phyloP scores from a whole-genome alignment of 1,139 yeast species.

The Pichia inconspicua region DNA sequence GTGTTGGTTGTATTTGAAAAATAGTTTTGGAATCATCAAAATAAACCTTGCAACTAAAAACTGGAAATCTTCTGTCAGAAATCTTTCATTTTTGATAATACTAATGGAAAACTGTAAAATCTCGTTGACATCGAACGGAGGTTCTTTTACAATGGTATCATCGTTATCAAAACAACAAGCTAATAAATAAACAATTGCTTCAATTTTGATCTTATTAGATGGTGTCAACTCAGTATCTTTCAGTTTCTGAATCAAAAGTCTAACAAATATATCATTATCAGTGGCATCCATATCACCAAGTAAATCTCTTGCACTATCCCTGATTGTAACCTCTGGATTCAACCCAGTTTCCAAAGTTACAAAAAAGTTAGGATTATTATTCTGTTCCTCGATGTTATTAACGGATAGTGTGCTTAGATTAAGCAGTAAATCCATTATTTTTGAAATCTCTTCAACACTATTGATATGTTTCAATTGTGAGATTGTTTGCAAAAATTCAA shows the following conservation, averaged over 20 bases:
- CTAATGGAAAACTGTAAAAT: slow-evolving; percentile 9
- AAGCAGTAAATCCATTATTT: slow-evolving; percentile 21
- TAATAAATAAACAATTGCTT: slow-evolving; percentile 35
- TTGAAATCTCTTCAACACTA: slow-evolving; percentile 14
- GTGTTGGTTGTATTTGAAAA: slow-evolving; percentile 42
- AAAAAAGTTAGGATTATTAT: slow-evolving; percentile 55
- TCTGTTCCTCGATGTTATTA: slow-evolving; percentile 31
- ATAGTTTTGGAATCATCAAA: slow-evolving; percentile 46
- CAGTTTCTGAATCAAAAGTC: slow-evolving; percentile 21
- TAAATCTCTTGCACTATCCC: slow-evolving; percentile 49
- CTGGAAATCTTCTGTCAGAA: slow-evolving; percentile 16
- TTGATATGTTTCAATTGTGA: slow-evolving; percentile 15
- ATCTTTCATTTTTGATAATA: slow-evolving; percentile 4
- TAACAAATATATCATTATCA: slow-evolving; percentile 32
- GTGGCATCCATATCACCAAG: slow-evolving; percentile 36
- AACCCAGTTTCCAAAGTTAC: slow-evolving; percentile 70
- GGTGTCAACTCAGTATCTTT: not conserved
- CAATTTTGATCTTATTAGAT: slow-evolving; percentile 22
- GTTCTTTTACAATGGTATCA: slow-evolving; percentile 27
- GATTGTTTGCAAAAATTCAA: slow-evolving; percentile 19
- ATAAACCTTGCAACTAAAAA: slow-evolving; percentile 41
- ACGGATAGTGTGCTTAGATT: slow-evolving; percentile 18
- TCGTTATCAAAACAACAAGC: slow-evolving; percentile 41
- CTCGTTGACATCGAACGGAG: slow-evolving; percentile 17
- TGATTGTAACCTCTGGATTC: slow-evolving; percentile 37